Conservation (phyloP, 2,329 filamentous ascomycete genomes). For the Fusarium sp. region DNA sequence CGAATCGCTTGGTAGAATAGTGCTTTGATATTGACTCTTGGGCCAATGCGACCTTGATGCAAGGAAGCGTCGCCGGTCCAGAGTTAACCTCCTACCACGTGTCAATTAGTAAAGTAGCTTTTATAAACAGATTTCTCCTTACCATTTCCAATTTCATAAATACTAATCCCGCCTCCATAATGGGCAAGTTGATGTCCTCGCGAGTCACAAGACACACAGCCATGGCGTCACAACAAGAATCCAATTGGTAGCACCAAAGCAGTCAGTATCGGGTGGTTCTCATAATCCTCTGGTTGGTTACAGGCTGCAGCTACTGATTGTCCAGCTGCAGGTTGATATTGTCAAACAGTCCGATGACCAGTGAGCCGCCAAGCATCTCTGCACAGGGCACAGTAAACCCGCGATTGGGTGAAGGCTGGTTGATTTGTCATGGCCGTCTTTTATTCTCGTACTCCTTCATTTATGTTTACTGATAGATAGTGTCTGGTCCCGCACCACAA, state of each 20-base stretch:
- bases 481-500: not conserved
- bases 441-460: not conserved
- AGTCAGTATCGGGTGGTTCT: rapidly evolving
- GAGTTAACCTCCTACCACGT: rapidly evolving
- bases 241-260: not conserved
- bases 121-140: not conserved
- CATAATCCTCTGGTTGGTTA: not conserved
- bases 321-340: not conserved
- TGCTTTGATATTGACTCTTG: not conserved
- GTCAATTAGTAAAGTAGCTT: rapidly evolving
- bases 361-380: not conserved
- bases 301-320: rapidly evolving
- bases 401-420: not conserved
- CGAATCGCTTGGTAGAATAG: not conserved
- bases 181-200: not conserved
- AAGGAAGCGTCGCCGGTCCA: not conserved
- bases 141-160: rapidly evolving
- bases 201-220: rapidly evolving
- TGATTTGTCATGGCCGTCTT: not conserved
- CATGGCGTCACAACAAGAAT: not conserved
- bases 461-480: not conserved
- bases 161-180: rapidly evolving
- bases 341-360: rapidly evolving
- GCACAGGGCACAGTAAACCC: not conserved
- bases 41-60: rapidly evolving